phyloP scores from a whole-genome alignment of 2,329 filamentous ascomycete genomes.

The Aspergillus chevalieri region DNA sequence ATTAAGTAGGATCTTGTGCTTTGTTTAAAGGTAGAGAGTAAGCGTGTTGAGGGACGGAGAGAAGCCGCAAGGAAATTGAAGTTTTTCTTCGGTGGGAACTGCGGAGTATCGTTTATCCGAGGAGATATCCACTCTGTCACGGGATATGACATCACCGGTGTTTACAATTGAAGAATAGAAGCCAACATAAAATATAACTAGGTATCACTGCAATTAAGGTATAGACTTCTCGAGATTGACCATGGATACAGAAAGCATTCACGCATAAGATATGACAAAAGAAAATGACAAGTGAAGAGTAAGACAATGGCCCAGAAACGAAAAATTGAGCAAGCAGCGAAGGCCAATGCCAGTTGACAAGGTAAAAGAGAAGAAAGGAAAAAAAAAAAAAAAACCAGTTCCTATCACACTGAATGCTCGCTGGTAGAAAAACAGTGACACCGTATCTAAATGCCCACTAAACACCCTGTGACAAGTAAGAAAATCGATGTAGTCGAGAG shows the following conservation, averaged over 20 bases:
- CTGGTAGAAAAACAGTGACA: constrained; percentile 21
- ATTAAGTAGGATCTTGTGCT: neutral
- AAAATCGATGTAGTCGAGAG: constrained; percentile 13
- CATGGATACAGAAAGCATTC: constrained; percentile 22
- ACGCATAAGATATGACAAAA: constrained; percentile 14
- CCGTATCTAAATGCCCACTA: constrained; percentile 27
- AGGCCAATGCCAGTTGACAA: constrained; percentile 11
- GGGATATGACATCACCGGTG: neutral
- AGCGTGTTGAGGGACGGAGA: constrained; percentile 5
- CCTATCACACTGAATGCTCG: constrained; percentile 30
- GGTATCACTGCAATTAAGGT: constrained; percentile 15
- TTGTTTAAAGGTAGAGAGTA: constrained; percentile 1
- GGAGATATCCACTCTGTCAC: neutral
- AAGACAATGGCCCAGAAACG: neutral
- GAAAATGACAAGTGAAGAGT: constrained; percentile 10
- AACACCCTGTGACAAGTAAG: constrained; percentile 19
- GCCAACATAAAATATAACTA: constrained; percentile 8
- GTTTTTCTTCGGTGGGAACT: constrained; percentile 4
- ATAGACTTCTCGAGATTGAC: constrained; percentile 22
- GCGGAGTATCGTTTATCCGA: constrained; percentile 9
- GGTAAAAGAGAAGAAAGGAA: constrained; percentile 4
- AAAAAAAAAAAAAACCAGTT: constrained; percentile 8
- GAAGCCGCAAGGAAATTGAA: constrained; percentile 4
- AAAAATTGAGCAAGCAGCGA: constrained; percentile 9
- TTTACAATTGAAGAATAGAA: neutral